Conservation (phyloP, 495 filamentous ascomycete species). For the Penicillium nucicola region DNA sequence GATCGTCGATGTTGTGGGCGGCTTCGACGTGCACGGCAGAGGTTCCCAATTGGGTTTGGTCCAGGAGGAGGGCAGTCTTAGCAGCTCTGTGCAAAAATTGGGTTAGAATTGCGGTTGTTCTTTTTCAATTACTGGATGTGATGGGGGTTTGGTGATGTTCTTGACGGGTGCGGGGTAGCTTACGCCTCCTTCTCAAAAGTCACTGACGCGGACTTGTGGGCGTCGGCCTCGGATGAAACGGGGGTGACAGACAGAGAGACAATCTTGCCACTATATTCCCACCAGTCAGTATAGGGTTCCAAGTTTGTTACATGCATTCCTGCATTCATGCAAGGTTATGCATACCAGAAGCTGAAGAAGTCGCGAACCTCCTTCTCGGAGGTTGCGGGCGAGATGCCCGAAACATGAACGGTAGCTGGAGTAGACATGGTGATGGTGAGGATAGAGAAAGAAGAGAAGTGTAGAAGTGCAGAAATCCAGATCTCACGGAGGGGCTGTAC, state of each 20-base stretch:
- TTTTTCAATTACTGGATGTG: no score
- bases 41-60: slow-evolving; percentile 87
- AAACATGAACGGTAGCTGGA: slow-evolving; percentile 52
- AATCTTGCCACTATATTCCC: slow-evolving; percentile 78
- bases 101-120: neutral
- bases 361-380: slow-evolving; percentile 87
- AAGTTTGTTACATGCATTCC: neutral
- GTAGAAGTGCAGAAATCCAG: neutral
- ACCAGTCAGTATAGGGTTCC: slow-evolving; percentile 21
- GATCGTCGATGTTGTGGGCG: slow-evolving; percentile 60
- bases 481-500: slow-evolving; percentile 13
- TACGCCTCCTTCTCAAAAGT: slow-evolving; percentile 93
- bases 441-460: no score
- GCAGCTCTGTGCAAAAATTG: slow-evolving; percentile 54
- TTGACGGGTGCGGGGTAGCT: slow-evolving; percentile 32
- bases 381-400: slow-evolving; percentile 78
- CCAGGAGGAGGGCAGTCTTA: slow-evolving; percentile 92
- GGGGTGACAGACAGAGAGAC: slow-evolving; percentile 72
- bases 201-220: slow-evolving; percentile 77
- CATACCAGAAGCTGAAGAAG: slow-evolving; percentile 99
- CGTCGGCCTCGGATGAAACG: slow-evolving; percentile 50
- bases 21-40: slow-evolving; percentile 74
- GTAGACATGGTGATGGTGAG: slow-evolving; percentile 40
- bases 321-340: neutral
- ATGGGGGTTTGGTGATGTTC: neutral